These are phyloP conservation scores for Aspergillus bombycis DNA, from an alignment of 2,329 filamentous ascomycete genomes.

Conservation along the genomic window DNA sequence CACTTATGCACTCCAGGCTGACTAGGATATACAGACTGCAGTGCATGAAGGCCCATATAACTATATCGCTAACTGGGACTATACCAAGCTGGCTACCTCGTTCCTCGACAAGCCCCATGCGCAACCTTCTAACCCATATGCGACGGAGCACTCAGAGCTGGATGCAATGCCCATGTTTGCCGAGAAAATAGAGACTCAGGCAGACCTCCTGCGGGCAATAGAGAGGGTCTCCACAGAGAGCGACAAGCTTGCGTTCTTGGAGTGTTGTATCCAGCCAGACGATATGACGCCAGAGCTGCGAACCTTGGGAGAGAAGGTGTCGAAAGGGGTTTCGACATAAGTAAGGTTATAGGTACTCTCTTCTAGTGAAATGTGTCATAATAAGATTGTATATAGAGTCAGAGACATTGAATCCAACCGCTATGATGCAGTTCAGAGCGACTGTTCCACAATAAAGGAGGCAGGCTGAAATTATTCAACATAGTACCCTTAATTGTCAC, in stretches of 20 bases:
- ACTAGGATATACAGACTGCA: neutral
- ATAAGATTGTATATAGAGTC: neutral
- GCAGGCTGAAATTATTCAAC: too few relatives aligned
- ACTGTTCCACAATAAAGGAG: neutral
- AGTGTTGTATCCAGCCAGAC: slow-evolving; percentile 14
- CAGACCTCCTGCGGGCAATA: neutral
- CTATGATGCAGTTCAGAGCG: neutral
- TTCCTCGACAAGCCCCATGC: slow-evolving; percentile 4
- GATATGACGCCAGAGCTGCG: slow-evolving; percentile 11
- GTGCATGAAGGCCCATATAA: slow-evolving; percentile 16
- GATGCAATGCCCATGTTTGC: neutral
- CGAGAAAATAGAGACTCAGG: slow-evolving; percentile 4
- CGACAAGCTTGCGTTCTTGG: slow-evolving; percentile 12
- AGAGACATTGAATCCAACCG: neutral
- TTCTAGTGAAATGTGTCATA: neutral
- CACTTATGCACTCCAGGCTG: accelerated
- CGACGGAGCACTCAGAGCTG: neutral
- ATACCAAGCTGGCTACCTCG: slow-evolving; percentile 9
- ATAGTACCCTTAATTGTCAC: neutral
- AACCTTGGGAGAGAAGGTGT: neutral
- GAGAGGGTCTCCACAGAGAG: neutral
- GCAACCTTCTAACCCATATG: slow-evolving; percentile 4
- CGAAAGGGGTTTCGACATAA: neutral
- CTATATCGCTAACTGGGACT: slow-evolving; percentile 17
- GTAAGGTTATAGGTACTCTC: neutral